Evolutionary conservation across 331 rosid genomes (phyloP).

Genomic region (Erythrophleum ivorense): DNA sequence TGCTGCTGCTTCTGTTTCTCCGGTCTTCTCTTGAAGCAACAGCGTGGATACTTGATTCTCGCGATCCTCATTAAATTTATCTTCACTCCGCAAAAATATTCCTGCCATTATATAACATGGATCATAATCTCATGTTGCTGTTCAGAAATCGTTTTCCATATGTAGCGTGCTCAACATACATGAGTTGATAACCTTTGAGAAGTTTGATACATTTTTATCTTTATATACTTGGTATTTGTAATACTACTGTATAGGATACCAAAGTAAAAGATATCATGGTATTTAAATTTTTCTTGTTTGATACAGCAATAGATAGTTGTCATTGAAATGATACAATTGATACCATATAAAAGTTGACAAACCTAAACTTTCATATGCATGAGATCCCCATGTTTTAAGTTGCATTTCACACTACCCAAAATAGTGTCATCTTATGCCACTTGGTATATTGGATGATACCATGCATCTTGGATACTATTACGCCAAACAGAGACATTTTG

Average conservation of each 20-base stretch:
- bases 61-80: conserved; percentile 64
- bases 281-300: not conserved
- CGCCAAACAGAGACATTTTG: no score
- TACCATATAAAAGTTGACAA: no score
- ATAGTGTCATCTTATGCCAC: no score
- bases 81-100: conserved; percentile 62
- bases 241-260: not conserved
- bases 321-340: not conserved
- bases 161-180: not conserved
- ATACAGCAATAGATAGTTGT: not conserved
- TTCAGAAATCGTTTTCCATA: not conserved
- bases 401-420: no score
- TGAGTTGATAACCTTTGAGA: not conserved
- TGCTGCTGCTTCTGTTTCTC: conserved; percentile 27
- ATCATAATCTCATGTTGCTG: not conserved
- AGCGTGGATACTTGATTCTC: conserved; percentile 46
- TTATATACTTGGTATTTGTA: no score
- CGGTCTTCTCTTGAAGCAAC: conserved; percentile 52
- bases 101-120: conserved; percentile 51
- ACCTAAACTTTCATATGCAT: no score
- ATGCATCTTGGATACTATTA: no score
- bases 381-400: no score
- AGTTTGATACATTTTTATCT: not conserved
- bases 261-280: not conserved
- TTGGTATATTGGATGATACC: no score